Evolutionary conservation across 352 stramenopile species (phyloP).

Genomic region (Globisporangium cederbergense): DNA sequence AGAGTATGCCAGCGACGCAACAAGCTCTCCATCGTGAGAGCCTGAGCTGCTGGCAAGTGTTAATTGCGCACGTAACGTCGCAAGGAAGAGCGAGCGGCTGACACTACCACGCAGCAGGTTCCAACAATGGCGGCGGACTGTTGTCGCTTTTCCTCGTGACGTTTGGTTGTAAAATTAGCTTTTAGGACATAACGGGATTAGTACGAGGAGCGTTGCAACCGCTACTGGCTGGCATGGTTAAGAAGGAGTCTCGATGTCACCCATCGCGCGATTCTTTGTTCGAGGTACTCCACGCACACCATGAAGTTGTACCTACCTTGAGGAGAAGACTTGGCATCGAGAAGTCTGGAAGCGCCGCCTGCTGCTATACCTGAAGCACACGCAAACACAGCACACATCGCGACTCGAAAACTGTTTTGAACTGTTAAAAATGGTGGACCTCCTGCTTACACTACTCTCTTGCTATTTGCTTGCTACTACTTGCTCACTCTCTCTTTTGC

Average conservation of each 20-base stretch:
- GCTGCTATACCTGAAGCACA: too few relatives aligned
- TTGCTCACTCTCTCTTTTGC: not conserved
- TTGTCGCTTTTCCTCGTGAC: not conserved
- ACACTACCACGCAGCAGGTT: not conserved
- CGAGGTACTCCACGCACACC: too few relatives aligned
- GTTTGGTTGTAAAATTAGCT: not conserved
- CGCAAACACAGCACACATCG: too few relatives aligned
- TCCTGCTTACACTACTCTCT: not conserved
- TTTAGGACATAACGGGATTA: not conserved
- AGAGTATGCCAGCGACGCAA: not conserved
- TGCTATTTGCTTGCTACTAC: conserved; percentile 1
- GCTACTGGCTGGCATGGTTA: too few relatives aligned
- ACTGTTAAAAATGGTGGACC: not conserved
- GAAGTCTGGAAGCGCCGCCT: too few relatives aligned
- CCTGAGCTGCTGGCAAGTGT: not conserved
- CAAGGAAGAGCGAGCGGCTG: not conserved
- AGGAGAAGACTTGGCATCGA: too few relatives aligned
- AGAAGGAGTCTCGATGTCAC: too few relatives aligned
- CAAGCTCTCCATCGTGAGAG: not conserved
- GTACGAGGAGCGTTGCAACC: not conserved
- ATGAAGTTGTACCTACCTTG: too few relatives aligned
- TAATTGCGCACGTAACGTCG: not conserved
- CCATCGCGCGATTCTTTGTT: too few relatives aligned
- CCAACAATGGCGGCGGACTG: not conserved
- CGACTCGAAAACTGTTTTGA: not conserved